phyloP scores from a whole-genome alignment of 2,329 filamentous ascomycete species.

The Grosmannia serpens region DNA sequence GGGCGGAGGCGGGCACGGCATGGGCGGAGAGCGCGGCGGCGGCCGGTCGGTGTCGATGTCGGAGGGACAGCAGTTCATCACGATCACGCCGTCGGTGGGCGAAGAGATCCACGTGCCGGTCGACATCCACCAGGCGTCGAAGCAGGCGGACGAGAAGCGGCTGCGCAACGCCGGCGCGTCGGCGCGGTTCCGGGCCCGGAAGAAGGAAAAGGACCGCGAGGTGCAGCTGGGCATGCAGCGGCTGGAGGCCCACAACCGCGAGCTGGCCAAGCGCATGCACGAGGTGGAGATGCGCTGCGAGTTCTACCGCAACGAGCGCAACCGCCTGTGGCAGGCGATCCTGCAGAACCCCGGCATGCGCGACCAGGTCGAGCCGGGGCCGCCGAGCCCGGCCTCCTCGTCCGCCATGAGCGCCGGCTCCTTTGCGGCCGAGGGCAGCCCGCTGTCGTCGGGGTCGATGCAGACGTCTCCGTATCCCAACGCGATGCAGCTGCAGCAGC shows the following conservation, averaged over 20 bases:
- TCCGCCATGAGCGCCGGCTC: slow-evolving; percentile 21
- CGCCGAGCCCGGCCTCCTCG: slow-evolving; percentile 35
- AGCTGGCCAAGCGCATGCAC: slow-evolving; percentile 44
- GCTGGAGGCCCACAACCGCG: slow-evolving; percentile 55
- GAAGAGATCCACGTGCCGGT: slow-evolving; percentile 51
- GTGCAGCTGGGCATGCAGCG: slow-evolving; percentile 57
- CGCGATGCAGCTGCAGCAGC: background rate
- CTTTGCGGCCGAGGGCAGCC: slow-evolving; percentile 25
- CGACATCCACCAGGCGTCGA: slow-evolving; percentile 71
- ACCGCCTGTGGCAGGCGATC: slow-evolving; percentile 58
- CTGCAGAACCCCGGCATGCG: slow-evolving; percentile 45
- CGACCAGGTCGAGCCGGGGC: slow-evolving; percentile 38
- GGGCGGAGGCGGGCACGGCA: background rate
- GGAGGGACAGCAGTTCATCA: slow-evolving; percentile 19
- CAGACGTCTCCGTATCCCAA: slow-evolving; percentile 4
- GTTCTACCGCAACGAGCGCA: slow-evolving; percentile 62
- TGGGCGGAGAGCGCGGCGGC: background rate
- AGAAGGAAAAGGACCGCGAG: slow-evolving; percentile 73
- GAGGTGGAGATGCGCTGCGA: slow-evolving; percentile 53
- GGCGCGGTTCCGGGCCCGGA: slow-evolving; percentile 66
- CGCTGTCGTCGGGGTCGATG: slow-evolving; percentile 12
- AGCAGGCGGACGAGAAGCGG: slow-evolving; percentile 73
- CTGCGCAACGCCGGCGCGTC: slow-evolving; percentile 78
- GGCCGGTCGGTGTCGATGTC: slow-evolving; percentile 10
- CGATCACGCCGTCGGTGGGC: slow-evolving; percentile 24